A percentile compares a stretch with the other conserved stretches of the same genome.
phyloP scores from a whole-genome alignment of 2,329 filamentous ascomycete species.

The Ambrosiella cleistominuta region DNA sequence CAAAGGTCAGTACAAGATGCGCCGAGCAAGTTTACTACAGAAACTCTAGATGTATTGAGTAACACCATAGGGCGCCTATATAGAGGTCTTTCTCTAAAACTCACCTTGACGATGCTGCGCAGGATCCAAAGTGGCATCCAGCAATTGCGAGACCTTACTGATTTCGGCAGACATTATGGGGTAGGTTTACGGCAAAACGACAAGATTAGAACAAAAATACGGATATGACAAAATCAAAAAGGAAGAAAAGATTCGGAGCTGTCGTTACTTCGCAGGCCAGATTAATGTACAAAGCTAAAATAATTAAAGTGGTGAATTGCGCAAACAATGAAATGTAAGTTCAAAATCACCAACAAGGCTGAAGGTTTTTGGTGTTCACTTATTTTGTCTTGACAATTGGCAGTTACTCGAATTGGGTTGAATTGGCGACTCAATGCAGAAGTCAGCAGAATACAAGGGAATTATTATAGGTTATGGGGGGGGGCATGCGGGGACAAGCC shows the following conservation, averaged over 20 bases:
- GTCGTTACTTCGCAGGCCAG: background rate
- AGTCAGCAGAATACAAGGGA: slow-evolving; percentile 2
- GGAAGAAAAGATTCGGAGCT: slow-evolving; percentile 1
- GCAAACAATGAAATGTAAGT: background rate
- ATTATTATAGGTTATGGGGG: background rate
- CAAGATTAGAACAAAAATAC: slow-evolving; percentile 6
- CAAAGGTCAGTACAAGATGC: background rate
- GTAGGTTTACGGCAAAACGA: slow-evolving; percentile 3
- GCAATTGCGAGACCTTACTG: slow-evolving; percentile 55
- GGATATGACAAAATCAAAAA: background rate
- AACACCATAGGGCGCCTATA: background rate
- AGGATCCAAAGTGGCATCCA: slow-evolving; percentile 81
- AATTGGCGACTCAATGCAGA: background rate
- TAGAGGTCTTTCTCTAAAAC: background rate
- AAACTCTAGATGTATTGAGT: background rate
- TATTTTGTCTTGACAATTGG: slow-evolving; percentile 8
- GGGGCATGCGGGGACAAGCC: background rate
- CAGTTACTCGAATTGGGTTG: background rate
- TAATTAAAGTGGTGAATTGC: background rate
- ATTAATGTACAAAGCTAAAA: background rate
- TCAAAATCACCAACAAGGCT: slow-evolving; percentile 6
- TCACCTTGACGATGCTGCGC: slow-evolving; percentile 74
- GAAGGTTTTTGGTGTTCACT: slow-evolving; percentile 4
- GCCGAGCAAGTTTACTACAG: background rate
- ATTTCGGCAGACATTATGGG: slow-evolving; percentile 38